Conservation (phyloP, 75 land plant species). For the Sequoiadendron giganteum region DNA sequence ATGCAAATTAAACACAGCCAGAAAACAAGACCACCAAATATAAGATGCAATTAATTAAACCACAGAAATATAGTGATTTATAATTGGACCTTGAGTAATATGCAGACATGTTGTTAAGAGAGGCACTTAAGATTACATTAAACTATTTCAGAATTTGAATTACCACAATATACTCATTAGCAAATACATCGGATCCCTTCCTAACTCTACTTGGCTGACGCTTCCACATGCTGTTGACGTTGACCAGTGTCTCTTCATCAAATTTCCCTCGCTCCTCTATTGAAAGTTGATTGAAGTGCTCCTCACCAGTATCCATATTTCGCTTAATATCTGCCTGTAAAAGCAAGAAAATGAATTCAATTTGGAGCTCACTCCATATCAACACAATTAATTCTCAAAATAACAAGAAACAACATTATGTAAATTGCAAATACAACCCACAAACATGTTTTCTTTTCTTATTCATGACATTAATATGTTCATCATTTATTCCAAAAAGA, state of each 20-base stretch:
- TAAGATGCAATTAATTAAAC: not conserved
- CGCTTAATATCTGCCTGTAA: conserved; percentile 72
- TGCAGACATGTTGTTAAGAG: not conserved
- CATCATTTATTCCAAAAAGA: conserved; percentile 7
- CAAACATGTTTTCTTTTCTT: not conserved
- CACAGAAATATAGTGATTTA: not conserved
- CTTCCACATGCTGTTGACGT: conserved; percentile 66
- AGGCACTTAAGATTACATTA: not conserved
- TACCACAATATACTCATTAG: conserved; percentile 99
- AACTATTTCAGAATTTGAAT: conserved; percentile 6
- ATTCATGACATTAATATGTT: not conserved
- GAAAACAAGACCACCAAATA: not conserved
- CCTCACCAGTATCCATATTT: conserved; percentile 75
- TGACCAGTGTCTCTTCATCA: conserved; percentile 97
- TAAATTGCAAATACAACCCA: not conserved
- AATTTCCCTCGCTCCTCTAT: conserved; percentile 98
- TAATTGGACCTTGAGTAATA: not conserved
- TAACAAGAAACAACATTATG: not conserved
- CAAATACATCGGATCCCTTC: conserved; percentile 58
- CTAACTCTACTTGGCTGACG: conserved; percentile 41
- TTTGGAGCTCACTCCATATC: not conserved
- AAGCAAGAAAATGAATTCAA: conserved; percentile 8
- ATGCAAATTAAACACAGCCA: not conserved
- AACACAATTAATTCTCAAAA: conserved; percentile 5
- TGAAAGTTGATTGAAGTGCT: conserved; percentile 88